These are phyloP conservation scores for Seiridium unicorne DNA, from an alignment of 2,329 filamentous ascomycete species.

Conservation along the genomic window DNA sequence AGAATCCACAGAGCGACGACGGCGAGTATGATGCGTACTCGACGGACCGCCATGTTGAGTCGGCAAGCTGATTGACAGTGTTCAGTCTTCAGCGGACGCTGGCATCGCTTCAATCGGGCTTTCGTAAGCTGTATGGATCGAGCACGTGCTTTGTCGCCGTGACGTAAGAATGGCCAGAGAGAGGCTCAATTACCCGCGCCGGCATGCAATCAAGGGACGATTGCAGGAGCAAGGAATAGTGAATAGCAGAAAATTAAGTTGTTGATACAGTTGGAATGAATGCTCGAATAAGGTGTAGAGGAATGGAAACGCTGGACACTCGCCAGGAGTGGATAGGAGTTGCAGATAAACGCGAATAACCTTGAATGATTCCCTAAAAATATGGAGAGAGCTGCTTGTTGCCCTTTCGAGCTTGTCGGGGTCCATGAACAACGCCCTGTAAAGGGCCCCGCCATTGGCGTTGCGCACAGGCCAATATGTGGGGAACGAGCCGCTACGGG, in stretches of 20 bases:
- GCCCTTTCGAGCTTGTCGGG: background rate
- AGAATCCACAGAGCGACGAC: conserved; percentile 26
- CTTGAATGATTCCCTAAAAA: background rate
- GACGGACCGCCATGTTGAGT: conserved; percentile 25
- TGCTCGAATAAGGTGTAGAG: background rate
- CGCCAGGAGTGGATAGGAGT: background rate
- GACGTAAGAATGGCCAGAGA: background rate
- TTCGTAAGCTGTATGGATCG: background rate
- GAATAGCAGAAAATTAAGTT: background rate
- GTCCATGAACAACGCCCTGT: background rate
- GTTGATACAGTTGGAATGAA: no score
- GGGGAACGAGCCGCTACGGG: background rate
- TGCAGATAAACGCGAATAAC: background rate
- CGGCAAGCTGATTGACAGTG: background rate
- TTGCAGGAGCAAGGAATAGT: background rate
- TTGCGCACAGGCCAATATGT: background rate
- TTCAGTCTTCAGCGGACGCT: background rate
- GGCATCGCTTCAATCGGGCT: background rate
- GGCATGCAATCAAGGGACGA: background rate
- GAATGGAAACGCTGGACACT: background rate
- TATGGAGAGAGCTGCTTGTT: background rate
- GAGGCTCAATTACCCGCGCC: background rate
- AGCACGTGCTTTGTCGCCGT: background rate
- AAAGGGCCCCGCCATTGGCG: background rate
- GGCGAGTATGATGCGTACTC: conserved; percentile 25